phyloP scores from a whole-genome alignment of 2,329 filamentous ascomycete species.

The Tolypocladium inflatum region DNA sequence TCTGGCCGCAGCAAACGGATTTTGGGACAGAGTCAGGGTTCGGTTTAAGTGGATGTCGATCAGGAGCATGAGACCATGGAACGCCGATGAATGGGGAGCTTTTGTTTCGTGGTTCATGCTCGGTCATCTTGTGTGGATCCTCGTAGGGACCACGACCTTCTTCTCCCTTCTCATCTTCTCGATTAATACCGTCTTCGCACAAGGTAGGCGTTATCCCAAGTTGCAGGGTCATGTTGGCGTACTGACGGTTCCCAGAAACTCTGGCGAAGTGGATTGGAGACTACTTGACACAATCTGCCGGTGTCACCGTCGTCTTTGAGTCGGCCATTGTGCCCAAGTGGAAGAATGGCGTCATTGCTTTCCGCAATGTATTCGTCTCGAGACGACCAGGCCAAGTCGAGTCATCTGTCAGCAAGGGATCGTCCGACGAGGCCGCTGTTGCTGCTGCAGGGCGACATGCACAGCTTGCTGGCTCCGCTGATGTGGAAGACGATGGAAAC shows the following conservation, averaged over 20 bases:
- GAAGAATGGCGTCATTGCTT: conserved; percentile 90
- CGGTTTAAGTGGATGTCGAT: conserved; percentile 98
- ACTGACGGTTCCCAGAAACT: conserved; percentile 53
- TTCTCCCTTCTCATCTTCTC: conserved; percentile 84
- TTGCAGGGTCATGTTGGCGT: background rate
- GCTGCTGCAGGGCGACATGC: conserved; percentile 62
- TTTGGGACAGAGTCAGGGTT: conserved; percentile 82
- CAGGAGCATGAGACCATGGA: conserved; percentile 86
- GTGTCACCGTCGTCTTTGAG: conserved; percentile 90
- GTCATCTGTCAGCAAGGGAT: conserved; percentile 86
- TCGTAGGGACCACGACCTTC: conserved; percentile 96
- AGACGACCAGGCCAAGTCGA: conserved; percentile 73
- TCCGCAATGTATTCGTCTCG: conserved; percentile 94
- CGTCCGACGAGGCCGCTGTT: conserved; percentile 75
- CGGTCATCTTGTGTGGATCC: conserved; percentile 87
- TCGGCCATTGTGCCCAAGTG: conserved; percentile 95
- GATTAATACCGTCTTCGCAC: conserved; percentile 93
- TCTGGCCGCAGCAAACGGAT: conserved; percentile 80
- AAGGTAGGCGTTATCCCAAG: conserved; percentile 46
- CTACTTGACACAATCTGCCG: conserved; percentile 88
- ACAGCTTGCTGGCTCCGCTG: conserved; percentile 18
- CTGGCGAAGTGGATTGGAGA: conserved; percentile 89
- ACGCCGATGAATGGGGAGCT: conserved; percentile 90
- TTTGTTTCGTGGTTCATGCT: conserved; percentile 91
- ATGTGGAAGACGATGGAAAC: conserved; percentile 71